A percentile compares a stretch with the other conserved stretches of the same genome.
These are phyloP conservation scores for Fusarium sp. DNA, from an alignment of 2,329 filamentous ascomycete genomes.

Conservation along the genomic window DNA sequence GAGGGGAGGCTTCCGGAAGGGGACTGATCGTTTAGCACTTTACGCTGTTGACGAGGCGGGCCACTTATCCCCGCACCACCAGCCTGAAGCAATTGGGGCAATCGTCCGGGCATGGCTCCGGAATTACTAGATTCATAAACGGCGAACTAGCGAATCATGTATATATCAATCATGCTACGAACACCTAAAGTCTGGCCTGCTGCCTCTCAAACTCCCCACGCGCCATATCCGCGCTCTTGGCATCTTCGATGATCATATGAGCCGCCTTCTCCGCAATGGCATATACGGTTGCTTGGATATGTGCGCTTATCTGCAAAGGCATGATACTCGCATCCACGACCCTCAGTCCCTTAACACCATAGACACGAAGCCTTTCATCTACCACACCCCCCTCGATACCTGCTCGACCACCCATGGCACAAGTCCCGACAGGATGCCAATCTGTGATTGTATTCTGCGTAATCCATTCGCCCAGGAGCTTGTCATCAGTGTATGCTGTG, in stretches of 20 bases:
- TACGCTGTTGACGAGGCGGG: conserved; percentile 36
- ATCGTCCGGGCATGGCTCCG: conserved; percentile 22
- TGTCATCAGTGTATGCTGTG: conserved; percentile 29
- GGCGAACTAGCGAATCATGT: background rate
- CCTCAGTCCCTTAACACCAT: conserved; percentile 47
- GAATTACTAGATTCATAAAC: background rate
- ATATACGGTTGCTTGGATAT: conserved; percentile 53
- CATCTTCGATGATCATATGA: conserved; percentile 44
- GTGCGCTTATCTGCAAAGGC: conserved; percentile 48
- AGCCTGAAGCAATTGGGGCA: conserved; percentile 25
- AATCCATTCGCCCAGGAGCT: conserved; percentile 46
- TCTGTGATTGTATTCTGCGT: conserved; percentile 49
- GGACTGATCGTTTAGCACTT: conserved; percentile 17
- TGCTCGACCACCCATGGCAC: conserved; percentile 50
- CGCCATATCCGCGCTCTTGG: background rate
- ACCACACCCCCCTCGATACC: conserved; percentile 51
- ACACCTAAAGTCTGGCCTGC: conserved; percentile 14
- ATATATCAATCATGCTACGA: too few species aligned
- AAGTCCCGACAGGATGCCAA: conserved; percentile 57
- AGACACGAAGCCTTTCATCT: conserved; percentile 48
- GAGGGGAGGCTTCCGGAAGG: conserved; percentile 32
- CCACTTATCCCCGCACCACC: conserved; percentile 17
- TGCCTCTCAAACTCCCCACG: background rate
- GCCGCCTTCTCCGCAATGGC: conserved; percentile 53
- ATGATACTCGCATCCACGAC: conserved; percentile 51